Conservation (phyloP, 225 moss, liverwort and hornwort species). For the Physcomitrellopsis africana region DNA sequence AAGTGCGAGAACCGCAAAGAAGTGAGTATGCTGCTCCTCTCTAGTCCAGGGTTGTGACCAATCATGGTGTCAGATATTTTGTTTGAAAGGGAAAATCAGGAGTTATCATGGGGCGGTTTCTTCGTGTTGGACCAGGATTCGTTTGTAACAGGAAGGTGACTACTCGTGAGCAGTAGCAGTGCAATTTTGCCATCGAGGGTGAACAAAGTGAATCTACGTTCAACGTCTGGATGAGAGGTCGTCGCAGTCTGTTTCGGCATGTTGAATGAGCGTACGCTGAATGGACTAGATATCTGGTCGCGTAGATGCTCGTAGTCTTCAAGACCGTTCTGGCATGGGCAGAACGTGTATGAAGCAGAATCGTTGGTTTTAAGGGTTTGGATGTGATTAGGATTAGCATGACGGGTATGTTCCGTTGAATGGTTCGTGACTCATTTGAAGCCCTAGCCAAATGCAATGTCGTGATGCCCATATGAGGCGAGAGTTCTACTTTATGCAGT, state of each 20-base stretch:
- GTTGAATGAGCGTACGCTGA: background rate
- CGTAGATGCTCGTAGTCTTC: background rate
- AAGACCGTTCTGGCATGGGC: background rate
- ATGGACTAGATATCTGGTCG: background rate
- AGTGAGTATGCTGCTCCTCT: slow-evolving; percentile 27
- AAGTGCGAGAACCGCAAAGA: slow-evolving; percentile 61
- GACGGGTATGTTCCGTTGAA: background rate
- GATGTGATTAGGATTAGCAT: background rate
- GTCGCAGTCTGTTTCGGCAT: background rate
- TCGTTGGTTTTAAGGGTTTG: background rate
- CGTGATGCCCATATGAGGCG: too few species aligned
- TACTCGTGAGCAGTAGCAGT: too few species aligned
- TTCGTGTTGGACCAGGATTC: background rate
- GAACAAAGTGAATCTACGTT: background rate
- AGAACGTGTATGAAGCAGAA: background rate
- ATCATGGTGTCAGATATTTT: too few species aligned
- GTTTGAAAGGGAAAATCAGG: too few species aligned
- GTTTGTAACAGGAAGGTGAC: background rate
- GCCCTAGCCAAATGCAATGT: too few species aligned
- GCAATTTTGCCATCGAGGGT: too few species aligned
- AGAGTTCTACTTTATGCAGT: too few species aligned
- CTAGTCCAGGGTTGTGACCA: too few species aligned
- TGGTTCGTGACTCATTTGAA: background rate
- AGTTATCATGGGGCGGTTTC: too few species aligned
- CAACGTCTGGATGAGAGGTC: background rate